Evolutionary conservation across 1,284 basidiomycete species (phyloP).

Genomic region (Papiliotrema flavescens): DNA sequence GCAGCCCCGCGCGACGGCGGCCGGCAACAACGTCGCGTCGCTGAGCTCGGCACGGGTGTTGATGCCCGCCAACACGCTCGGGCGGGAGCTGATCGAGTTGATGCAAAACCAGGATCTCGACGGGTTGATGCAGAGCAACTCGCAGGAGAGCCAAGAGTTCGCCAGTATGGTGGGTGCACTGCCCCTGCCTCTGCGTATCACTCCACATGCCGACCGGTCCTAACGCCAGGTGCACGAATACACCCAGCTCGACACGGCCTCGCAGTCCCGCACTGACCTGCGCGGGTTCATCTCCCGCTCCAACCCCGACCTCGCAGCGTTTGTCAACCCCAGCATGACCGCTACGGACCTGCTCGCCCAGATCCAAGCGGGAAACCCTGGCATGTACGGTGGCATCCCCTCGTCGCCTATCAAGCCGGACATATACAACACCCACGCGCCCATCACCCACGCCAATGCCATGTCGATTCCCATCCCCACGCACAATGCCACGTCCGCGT

Average conservation of each 20-base stretch:
- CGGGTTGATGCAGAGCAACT: not conserved
- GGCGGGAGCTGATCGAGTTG: slow-evolving; percentile 7
- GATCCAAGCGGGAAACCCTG: not conserved
- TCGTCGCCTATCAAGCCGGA: not conserved
- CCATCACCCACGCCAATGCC: not conserved
- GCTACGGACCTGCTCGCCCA: not conserved
- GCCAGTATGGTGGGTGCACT: not conserved
- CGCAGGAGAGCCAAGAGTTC: not conserved
- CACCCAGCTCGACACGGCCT: not conserved
- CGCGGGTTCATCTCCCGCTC: not conserved
- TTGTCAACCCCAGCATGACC: not conserved
- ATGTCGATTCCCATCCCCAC: no score
- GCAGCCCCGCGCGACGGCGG: not conserved
- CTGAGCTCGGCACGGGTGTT: slow-evolving; percentile 1
- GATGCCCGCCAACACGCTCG: slow-evolving; percentile 15
- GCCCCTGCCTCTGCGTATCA: not conserved
- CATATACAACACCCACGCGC: not conserved
- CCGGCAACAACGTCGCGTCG: not conserved
- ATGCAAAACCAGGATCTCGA: not conserved
- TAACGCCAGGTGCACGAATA: not conserved
- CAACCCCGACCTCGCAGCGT: slow-evolving; percentile 3
- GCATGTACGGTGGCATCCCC: not conserved
- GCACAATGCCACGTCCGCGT: no score
- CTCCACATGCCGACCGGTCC: not conserved
- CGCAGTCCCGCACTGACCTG: not conserved